These are phyloP conservation scores for Teunomyces pallodes DNA, from an alignment of 805 yeast species.

Conservation along the genomic window DNA sequence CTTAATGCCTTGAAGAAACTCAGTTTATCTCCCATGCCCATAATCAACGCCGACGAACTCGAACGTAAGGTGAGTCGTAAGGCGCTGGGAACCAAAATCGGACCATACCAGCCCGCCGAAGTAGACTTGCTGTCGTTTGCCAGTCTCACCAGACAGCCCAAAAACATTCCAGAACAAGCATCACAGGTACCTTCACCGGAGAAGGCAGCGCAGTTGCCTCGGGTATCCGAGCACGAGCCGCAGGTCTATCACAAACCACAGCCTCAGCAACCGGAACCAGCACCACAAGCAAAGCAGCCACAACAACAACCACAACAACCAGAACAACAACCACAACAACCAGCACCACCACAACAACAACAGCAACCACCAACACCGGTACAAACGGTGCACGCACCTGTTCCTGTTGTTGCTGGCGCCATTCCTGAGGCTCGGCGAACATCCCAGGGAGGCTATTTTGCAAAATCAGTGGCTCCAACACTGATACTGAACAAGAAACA, in stretches of 20 bases:
- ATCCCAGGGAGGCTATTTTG: background rate
- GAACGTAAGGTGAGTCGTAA: constrained; percentile 3
- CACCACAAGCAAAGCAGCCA: constrained; percentile 6
- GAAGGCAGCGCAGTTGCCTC: constrained; percentile 3
- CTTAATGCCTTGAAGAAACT: constrained; percentile 43
- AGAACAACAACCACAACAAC: background rate
- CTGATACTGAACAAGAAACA: constrained; percentile 15
- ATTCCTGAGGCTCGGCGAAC: constrained; percentile 14
- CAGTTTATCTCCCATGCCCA: constrained; percentile 41
- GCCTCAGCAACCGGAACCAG: background rate
- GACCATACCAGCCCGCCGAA: constrained; percentile 46
- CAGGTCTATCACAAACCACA: constrained; percentile 2
- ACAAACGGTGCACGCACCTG: constrained; percentile 9
- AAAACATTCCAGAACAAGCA: constrained; percentile 10
- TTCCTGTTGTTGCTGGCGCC: constrained; percentile 27
- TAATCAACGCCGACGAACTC: constrained; percentile 26
- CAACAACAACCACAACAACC: background rate
- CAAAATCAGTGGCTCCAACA: background rate
- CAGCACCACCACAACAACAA: background rate
- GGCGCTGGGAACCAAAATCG: constrained; percentile 8
- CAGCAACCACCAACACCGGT: background rate
- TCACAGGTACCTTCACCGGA: background rate
- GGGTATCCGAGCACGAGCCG: constrained; percentile 1
- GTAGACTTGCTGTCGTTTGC: constrained; percentile 45
- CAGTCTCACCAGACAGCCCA: constrained; percentile 44